Evolutionary conservation across 148 eudicot species (phyloP), one percentile per base, ranked within the genome.

Genomic region (Limonium bicolor): DNA sequence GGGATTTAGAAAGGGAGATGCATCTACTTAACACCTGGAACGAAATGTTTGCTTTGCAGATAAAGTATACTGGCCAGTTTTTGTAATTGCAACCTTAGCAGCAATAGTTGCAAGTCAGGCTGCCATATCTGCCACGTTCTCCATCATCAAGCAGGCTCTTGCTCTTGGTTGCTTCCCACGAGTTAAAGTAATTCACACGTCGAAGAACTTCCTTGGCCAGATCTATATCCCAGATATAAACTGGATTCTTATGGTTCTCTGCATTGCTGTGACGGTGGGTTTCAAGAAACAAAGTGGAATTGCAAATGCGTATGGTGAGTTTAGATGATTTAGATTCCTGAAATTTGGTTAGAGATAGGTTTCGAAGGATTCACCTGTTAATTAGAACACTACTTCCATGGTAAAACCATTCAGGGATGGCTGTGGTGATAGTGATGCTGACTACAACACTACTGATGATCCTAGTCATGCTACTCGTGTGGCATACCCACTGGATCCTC

Each of bases 101-200:
- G 96, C 96, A 28, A 67, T 86, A 48, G 85, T 86, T 33, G 96
- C 96, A 33, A 86, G 96, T 65, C 96, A 86, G 55, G 96, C 96
- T 20, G 78, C 96, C 12, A 86, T 86, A 66, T 73, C 96, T 27
- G 96, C 96, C 16, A 78, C 88, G 31, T 86, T 86, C 58, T 86
- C 96, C 41, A 82, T 86, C 41, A 82, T 82, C 64, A 86, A 78
- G 65, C 96, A 86, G 55, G 94, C 96, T 36, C 64, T 68, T 56
- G 94, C 93, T 21, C 77, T 76, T 25, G 96, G 96, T 41, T 86
- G 96, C 60, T 86, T 86, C 51, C 96, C 96, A 11, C 76, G 96
- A 68, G 88, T 86, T 49, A 86, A 76, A 68, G 77, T 86, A 43
- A 77, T 82, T 38, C 96, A 86, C 55, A 86, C 96, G 52, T 86